These are phyloP conservation scores for Acanthamoeba healyi DNA, from an alignment of 208 protist species.

Conservation along the genomic window DNA sequence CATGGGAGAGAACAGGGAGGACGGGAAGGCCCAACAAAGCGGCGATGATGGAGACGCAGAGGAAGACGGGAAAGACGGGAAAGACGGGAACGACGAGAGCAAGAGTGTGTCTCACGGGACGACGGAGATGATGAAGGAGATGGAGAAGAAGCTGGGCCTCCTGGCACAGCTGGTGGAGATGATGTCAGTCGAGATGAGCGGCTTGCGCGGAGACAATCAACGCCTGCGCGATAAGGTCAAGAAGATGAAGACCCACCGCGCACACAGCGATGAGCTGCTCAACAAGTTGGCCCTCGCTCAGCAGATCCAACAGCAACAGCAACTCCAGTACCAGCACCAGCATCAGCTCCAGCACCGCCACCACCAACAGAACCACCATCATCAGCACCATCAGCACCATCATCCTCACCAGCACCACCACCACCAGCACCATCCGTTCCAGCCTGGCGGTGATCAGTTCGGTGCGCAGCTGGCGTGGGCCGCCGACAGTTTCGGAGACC, in stretches of 20 bases:
- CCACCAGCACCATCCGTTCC: not conserved
- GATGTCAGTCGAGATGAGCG: not conserved
- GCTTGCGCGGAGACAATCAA: not conserved
- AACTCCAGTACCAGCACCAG: not conserved
- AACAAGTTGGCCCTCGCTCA: not conserved
- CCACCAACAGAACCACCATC: too few relatives aligned
- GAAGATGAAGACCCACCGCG: not conserved
- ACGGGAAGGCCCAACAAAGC: not conserved
- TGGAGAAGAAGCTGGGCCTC: conserved; percentile 49
- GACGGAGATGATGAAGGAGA: not conserved
- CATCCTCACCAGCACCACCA: not conserved
- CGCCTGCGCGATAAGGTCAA: not conserved
- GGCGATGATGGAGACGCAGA: not conserved
- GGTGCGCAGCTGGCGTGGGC: too few relatives aligned
- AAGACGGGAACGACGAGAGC: too few relatives aligned
- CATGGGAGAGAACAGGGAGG: not conserved
- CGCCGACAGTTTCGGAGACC: not conserved
- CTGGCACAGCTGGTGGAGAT: conserved; percentile 13
- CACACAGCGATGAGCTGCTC: not conserved
- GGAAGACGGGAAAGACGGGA: too few relatives aligned
- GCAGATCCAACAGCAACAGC: not conserved
- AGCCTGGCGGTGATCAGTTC: too few relatives aligned
- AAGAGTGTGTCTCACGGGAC: too few relatives aligned
- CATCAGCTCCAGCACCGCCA: too few relatives aligned
- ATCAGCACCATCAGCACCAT: not conserved